Evolutionary conservation across 805 yeast genomes (phyloP), one percentile per base, ranked within the genome.

Genomic region (Candida pseudofarinosa): DNA sequence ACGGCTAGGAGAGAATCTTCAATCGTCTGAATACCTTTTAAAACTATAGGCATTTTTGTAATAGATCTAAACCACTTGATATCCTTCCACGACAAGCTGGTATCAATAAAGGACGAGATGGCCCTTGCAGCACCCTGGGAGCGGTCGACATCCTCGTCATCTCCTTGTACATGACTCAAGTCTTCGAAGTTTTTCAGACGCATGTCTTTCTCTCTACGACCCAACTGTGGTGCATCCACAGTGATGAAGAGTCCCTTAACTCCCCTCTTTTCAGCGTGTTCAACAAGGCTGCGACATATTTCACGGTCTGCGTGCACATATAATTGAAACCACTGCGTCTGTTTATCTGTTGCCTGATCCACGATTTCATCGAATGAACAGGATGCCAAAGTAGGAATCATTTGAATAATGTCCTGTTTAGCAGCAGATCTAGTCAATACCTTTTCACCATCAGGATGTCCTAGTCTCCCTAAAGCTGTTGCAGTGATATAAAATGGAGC

Each of bases 371-470:
- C 93, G 49, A 88, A 75, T 8, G 96, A 81, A 59, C 89, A 87
- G 4, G 96, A 85, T 1, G 97, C 91, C 53, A 88, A 71, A 1
- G 96, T 90, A 4, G 97, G 90, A 44, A 90, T 83, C 98, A 90
- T 90, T 63, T 90, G 97, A 43, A 85, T 80, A 26, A 82, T 53
- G 14, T 56, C 79, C 43, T 85, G 84, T 43, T 75, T 72, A 33
- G 80, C 88, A 20, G 95, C 85, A n/a, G 88, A 88, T 55, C 83
- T 72, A 1, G 97, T 88, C 49, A 91, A 76, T 14, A 84, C 88
- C 45, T 80, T 78, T 63, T 91, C 98, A 44, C 98, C 98, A 33
- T 88, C 97, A 2, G 88, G 88, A 56, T 90, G 93, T 3, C 97
- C 98, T 51, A 91, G 74, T 56, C 83, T 85, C 31, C 95, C 97